Conservation (phyloP, 1,139 yeast species). For the Yamadazyma mexicana region DNA sequence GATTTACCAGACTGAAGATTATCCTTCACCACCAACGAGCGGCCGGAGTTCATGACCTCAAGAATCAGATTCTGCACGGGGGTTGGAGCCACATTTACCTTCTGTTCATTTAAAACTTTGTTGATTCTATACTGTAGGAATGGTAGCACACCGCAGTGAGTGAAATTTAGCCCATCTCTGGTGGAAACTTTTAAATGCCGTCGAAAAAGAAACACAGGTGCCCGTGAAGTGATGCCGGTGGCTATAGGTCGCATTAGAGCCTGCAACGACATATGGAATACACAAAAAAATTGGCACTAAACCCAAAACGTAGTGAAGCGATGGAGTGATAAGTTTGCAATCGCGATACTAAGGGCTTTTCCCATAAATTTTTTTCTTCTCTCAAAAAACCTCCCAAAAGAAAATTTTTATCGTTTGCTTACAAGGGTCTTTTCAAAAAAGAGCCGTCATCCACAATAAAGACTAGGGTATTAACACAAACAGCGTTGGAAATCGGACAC, state of each 20-base stretch:
- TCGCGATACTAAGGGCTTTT: slow-evolving; percentile 4
- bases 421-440: slow-evolving; percentile 3
- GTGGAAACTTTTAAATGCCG: background rate
- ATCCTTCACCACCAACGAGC: slow-evolving; percentile 16
- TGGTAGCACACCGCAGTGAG: slow-evolving; percentile 26
- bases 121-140: slow-evolving; percentile 28
- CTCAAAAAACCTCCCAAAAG: slow-evolving; percentile 7
- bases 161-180: slow-evolving; percentile 19
- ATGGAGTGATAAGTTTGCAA: background rate
- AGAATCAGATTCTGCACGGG: slow-evolving; percentile 24
- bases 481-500: background rate
- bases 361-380: background rate
- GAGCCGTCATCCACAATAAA: background rate
- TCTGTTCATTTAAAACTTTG: slow-evolving; percentile 11
- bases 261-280: background rate
- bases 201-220: background rate
- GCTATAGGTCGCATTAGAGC: too few relatives aligned
- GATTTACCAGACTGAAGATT: slow-evolving; percentile 27
- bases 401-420: slow-evolving; percentile 7
- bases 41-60: slow-evolving; percentile 17
- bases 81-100: slow-evolving; percentile 22
- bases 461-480: background rate
- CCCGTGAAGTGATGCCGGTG: background rate
- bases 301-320: background rate
- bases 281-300: background rate